Percentiles rank a stretch among this genome's conserved stretches.
Evolutionary conservation across 2,329 filamentous ascomycete genomes (phyloP).

Genomic region (Elsinoe fawcettii): DNA sequence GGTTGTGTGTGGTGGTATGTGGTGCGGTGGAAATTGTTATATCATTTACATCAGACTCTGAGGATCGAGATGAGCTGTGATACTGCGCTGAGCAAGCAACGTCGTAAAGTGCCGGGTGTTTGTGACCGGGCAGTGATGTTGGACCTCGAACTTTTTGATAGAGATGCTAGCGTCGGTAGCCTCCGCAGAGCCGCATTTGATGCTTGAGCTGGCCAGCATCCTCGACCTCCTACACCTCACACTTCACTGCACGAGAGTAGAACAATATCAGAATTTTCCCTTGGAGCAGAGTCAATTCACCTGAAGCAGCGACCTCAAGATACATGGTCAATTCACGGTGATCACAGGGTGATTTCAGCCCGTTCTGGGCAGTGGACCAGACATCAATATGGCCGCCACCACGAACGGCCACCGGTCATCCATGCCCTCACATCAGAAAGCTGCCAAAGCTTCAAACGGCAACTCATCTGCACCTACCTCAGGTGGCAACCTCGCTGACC

Average conservation of each 20-base stretch:
- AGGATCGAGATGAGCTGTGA: neutral
- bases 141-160: conserved; percentile 15
- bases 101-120: neutral
- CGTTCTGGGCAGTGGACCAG: neutral
- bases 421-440: neutral
- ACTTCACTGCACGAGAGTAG: too few relatives aligned
- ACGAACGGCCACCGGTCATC: conserved; percentile 2
- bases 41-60: neutral
- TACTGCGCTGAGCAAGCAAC: neutral
- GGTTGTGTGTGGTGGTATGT: neutral
- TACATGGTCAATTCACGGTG: neutral
- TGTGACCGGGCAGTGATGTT: neutral
- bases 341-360: neutral
- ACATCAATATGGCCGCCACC: conserved; percentile 7
- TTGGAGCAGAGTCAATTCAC: neutral
- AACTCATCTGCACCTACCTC: neutral
- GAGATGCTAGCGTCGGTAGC: conserved; percentile 1
- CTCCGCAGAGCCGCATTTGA: conserved; percentile 14
- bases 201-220: neutral
- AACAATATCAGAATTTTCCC: neutral
- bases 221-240: too few relatives aligned
- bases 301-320: neutral
- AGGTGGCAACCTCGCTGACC: conserved; percentile 36
- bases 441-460: neutral
- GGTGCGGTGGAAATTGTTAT: neutral